These are phyloP conservation scores for Microbotryum violaceum DNA, from an alignment of 1,284 basidiomycete species.

Conservation along the genomic window DNA sequence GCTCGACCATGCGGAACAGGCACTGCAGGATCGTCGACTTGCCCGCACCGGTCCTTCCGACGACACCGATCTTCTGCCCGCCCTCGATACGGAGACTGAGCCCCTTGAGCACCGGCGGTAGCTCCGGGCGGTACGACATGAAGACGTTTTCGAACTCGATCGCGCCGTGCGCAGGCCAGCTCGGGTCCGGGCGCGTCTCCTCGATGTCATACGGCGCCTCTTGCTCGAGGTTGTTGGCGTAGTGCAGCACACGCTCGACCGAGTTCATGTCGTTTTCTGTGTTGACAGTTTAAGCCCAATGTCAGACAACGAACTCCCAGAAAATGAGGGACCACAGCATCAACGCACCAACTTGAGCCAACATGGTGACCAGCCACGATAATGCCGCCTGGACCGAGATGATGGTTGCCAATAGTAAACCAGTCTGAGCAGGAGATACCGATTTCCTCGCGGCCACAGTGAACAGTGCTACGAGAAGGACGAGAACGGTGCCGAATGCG, in stretches of 20 bases:
- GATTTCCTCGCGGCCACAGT: constrained; percentile 53
- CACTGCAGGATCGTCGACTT: constrained; percentile 76
- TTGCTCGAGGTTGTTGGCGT: constrained; percentile 43
- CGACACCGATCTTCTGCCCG: constrained; percentile 62
- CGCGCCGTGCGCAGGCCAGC: constrained; percentile 36
- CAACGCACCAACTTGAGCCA: constrained; percentile 8
- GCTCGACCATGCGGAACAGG: constrained; percentile 79
- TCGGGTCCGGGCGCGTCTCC: constrained; percentile 22
- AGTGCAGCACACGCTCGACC: constrained; percentile 60
- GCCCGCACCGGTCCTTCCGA: constrained; percentile 49
- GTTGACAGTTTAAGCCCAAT: constrained; percentile 40
- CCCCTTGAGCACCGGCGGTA: constrained; percentile 73
- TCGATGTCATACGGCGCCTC: constrained; percentile 31
- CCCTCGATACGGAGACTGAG: constrained; percentile 66
- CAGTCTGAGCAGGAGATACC: constrained; percentile 68
- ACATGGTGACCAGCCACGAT: constrained; percentile 72
- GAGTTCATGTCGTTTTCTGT: constrained; percentile 82
- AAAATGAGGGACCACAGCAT: no score
- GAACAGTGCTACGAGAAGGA: constrained; percentile 68
- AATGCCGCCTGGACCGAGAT: constrained; percentile 57
- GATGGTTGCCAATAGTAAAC: constrained; percentile 53
- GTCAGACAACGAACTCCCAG: constrained; percentile 45
- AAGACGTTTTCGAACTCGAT: constrained; percentile 59
- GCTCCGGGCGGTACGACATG: constrained; percentile 67
- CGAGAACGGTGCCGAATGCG: constrained; percentile 67